Evolutionary conservation across 2,329 filamentous ascomycete genomes (phyloP).

Genomic region (Pseudogymnoascus sp.): DNA sequence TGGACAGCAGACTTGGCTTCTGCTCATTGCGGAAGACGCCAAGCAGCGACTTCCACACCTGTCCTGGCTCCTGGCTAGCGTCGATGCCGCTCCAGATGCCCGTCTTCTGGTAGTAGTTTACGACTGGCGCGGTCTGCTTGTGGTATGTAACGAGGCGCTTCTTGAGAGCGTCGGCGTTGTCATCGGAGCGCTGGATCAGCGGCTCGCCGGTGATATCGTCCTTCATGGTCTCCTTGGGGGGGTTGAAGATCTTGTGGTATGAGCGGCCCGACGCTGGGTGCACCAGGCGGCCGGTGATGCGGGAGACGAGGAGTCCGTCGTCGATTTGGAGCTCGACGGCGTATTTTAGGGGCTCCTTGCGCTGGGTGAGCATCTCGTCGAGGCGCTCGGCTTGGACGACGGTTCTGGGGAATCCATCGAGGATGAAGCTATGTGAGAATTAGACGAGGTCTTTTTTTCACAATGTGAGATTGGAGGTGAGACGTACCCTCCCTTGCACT

Average conservation of each 20-base stretch:
- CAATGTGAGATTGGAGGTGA: constrained; percentile 10
- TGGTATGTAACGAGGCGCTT: constrained; percentile 94
- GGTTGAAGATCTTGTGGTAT: constrained; percentile 99
- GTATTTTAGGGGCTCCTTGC: constrained; percentile 82
- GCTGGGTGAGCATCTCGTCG: constrained; percentile 76
- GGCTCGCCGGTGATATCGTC: constrained; percentile 97
- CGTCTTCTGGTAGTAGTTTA: constrained; percentile 93
- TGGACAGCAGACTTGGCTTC: constrained; percentile 29
- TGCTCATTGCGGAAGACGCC: constrained; percentile 68
- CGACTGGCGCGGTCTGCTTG: constrained; percentile 84
- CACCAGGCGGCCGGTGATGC: constrained; percentile 91
- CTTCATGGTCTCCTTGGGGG: constrained; percentile 86
- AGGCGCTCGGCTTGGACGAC: constrained; percentile 92
- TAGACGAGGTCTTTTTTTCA: constrained; percentile 13
- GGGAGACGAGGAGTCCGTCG: constrained; percentile 83
- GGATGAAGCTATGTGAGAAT: constrained; percentile 68
- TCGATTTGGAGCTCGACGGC: constrained; percentile 96
- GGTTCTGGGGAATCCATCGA: constrained; percentile 96
- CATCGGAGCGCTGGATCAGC: constrained; percentile 89
- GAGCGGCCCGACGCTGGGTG: constrained; percentile 94
- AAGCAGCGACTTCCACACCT: constrained; percentile 91
- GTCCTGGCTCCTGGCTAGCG: constrained; percentile 88
- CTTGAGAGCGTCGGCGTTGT: constrained; percentile 92
- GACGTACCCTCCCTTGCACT: constrained; percentile 91
- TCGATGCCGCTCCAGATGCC: constrained; percentile 96